phyloP scores from a whole-genome alignment of 768 basidiomycete species.

The Podaxis pistillaris region DNA sequence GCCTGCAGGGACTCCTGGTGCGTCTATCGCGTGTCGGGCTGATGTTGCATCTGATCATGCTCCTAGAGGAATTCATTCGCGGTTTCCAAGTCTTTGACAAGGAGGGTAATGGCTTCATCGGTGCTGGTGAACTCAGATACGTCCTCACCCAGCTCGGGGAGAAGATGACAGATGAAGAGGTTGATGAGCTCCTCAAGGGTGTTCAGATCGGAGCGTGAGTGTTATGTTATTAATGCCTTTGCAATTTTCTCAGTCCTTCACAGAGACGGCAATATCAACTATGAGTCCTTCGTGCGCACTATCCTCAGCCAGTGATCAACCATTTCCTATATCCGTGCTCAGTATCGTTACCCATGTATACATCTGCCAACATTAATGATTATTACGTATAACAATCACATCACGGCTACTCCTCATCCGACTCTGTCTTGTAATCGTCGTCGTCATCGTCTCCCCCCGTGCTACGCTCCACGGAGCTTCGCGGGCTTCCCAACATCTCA shows the following conservation, averaged over 20 bases:
- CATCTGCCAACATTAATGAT: constrained; percentile 7
- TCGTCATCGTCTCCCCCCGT: constrained; percentile 33
- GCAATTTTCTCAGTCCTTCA: background rate
- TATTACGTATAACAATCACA: constrained; percentile 6
- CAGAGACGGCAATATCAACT: constrained; percentile 97
- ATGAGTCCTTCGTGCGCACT: constrained; percentile 94
- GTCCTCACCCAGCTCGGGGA: constrained; percentile 96
- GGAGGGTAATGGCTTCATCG: constrained; percentile 89
- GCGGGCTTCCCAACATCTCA: constrained; percentile 37
- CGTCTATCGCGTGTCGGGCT: constrained; percentile 20
- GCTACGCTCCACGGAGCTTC: constrained; percentile 7
- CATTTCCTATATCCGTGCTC: constrained; percentile 4
- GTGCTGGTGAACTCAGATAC: constrained; percentile 89
- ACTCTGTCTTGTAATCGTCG: constrained; percentile 60
- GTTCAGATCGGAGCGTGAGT: constrained; percentile 87
- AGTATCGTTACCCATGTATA: background rate
- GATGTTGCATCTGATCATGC: background rate
- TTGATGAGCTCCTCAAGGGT: constrained; percentile 95
- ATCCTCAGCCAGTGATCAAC: constrained; percentile 76
- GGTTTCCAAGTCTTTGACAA: constrained; percentile 99
- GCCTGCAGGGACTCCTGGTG: constrained; percentile 93
- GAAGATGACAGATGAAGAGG: constrained; percentile 98
- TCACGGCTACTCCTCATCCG: constrained; percentile 19
- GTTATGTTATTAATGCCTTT: background rate
- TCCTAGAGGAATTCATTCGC: constrained; percentile 90